Evolutionary conservation across 2,329 filamentous ascomycete genomes (phyloP).

Genomic region (Ceratocystis albifundus): DNA sequence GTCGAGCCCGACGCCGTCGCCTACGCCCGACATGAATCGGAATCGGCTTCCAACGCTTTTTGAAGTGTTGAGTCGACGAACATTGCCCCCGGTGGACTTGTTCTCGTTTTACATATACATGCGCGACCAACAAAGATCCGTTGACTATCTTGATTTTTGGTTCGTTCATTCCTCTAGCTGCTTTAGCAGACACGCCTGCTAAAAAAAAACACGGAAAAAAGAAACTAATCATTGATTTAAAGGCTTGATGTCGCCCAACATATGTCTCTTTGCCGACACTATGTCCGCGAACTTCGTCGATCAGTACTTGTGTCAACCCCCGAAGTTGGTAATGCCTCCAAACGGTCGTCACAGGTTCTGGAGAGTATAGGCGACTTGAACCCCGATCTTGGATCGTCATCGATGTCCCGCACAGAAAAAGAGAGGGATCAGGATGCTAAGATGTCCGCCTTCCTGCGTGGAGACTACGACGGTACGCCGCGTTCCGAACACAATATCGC

Average conservation of each 20-base stretch:
- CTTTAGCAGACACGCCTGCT: neutral
- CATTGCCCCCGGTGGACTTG: conserved; percentile 87
- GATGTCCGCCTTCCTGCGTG: conserved; percentile 78
- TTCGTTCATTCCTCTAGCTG: conserved; percentile 35
- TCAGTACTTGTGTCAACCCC: conserved; percentile 90
- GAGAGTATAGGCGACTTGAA: conserved; percentile 60
- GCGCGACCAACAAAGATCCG: conserved; percentile 94
- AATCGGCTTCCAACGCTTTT: conserved; percentile 89
- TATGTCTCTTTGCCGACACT: conserved; percentile 94
- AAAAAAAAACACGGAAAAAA: neutral
- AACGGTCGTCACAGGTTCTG: conserved; percentile 70
- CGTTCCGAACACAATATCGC: conserved; percentile 7
- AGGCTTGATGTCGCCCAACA: conserved; percentile 99
- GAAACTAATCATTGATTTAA: neutral
- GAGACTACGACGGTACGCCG: conserved; percentile 35
- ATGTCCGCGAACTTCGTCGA: conserved; percentile 85
- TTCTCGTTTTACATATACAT: conserved; percentile 99
- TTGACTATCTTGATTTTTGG: conserved; percentile 98
- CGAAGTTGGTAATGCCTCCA: conserved; percentile 73
- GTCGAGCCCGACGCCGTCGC: conserved; percentile 37
- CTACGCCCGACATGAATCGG: conserved; percentile 50
- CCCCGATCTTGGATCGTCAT: conserved; percentile 47
- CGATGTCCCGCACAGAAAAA: conserved; percentile 54
- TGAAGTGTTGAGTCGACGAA: conserved; percentile 86
- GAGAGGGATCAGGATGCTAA: conserved; percentile 75